Base-by-base conservation (phyloP, 2,329 filamentous ascomycete species). In the Fusarium sp. region DNA sequence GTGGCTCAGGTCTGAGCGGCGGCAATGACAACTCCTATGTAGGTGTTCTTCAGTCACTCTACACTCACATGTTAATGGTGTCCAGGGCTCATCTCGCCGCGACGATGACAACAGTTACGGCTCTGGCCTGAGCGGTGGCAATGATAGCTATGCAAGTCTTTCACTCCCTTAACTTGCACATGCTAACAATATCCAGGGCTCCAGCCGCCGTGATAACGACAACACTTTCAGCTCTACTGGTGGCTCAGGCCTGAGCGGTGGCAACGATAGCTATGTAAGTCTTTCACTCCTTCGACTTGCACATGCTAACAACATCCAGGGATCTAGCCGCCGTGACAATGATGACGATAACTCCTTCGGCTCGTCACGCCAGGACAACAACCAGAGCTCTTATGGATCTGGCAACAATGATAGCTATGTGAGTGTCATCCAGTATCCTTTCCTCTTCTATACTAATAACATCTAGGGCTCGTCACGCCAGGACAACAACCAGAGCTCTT, bases 31-130 rank as follows among this genome's bases (percentile, higher is more conserved):
- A 33, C 23, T 8, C 27, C 63, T 66, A 62, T 20, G 58, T 48
- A 46, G 4, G 58, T 39, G 23, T 25, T 25, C 23, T 25, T 25
- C 23, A 25, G 23, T 25, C 8, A 25, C 23, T 25, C 5, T 25
- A 25, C 23, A 5, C 23, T 25, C 23, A 25, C 23, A 25, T 25
- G 8, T 25, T 25, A 25, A 25, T 25, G 23, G 23, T 8, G 8
- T 25, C 8, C 6, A 66, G 63, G 49, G 61, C 63, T 61, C 61
- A 20, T 51, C 49, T 37, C 66, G 63, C 11, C 50, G 54, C 7
- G 63, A 61, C 11, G 36, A 65, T 11, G 37, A 62, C 21, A 41
- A 45, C 20, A 42, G 27, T 2, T 67, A 39, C 6, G 50, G 62
- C 3, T 61, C 56, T 9, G 35, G 39, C 14, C 35, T 29, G 9